Base-by-base conservation (phyloP, 768 basidiomycete species). In the Chalciporus sphaerocephalus region DNA sequence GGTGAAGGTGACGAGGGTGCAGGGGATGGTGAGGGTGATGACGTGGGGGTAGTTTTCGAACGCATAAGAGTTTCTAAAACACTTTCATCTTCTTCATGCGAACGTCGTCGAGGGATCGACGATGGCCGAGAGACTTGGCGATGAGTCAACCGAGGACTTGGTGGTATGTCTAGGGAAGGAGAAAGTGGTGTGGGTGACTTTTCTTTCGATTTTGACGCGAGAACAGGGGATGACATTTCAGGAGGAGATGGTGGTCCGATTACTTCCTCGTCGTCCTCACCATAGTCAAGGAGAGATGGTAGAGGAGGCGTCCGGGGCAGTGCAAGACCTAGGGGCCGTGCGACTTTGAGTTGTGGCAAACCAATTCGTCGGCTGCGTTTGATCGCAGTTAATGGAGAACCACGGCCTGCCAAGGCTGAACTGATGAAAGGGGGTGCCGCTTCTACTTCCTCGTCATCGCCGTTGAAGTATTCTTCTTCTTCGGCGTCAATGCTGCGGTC, bases 391-490 rank as follows among this genome's bases (percentile, higher is more conserved):
- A 70, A 53, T 21, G 66, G 60, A 38, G 62, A 64, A 38, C 62
- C 54, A 7, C 61, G 64, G 44, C 46, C 54, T 46, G 55, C 65
- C 25, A 59, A 41, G 17, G 49, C 39, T 32, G 64, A 59, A 32
- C 56, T 51, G 49, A 69, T 59, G 40, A 62, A 57, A 16, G 65
- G 62, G 25, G 67, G 60, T 17, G 62, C 48, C 56, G 66, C 74
- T 15, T 75, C 73, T 25, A 75, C 71, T 53, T 92, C 92, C 34
- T 92, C 88, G 51, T 92, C 91, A 32, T 89, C 88, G 22, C 72
- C 76, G 56, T 94, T 92, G 76, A 96, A 97, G 70, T 96, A 98
- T 48, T 85, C 80, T 63, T 98, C 94, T 63, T 98, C 94, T 50
- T 89, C 87, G 5, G 74, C 74, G 52, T 90, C 89, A 46, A 82